These are phyloP conservation scores for Actinomucor elegans DNA, from an alignment of 371 early-diverging fungal species.

Conservation along the genomic window DNA sequence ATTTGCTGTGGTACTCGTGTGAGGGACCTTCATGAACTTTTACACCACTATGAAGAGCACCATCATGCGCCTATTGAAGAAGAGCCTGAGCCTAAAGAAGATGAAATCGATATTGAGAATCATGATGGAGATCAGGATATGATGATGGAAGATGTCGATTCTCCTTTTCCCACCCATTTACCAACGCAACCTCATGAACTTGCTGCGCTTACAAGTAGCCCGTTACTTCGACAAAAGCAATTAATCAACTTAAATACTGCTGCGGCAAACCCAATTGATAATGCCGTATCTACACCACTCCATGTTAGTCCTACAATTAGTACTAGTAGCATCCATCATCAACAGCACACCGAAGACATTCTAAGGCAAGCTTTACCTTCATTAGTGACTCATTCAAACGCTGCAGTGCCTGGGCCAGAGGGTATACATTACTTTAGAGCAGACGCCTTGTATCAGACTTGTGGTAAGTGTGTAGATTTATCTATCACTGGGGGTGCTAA, in stretches of 20 bases:
- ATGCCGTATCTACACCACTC: background rate
- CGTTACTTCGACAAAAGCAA: constrained; percentile 9
- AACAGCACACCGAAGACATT: constrained; percentile 23
- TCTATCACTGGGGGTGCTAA: background rate
- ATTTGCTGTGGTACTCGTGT: constrained; percentile 87
- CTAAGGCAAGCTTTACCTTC: constrained; percentile 19
- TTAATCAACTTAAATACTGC: background rate
- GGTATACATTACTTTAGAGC: constrained; percentile 18
- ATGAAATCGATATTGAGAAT: constrained; percentile 10
- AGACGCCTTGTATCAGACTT: constrained; percentile 29
- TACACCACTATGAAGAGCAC: constrained; percentile 91
- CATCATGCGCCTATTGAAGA: constrained; percentile 83
- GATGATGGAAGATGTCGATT: constrained; percentile 8
- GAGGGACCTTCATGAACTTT: constrained; percentile 83
- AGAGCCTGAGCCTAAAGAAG: constrained; percentile 45
- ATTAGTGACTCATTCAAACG: constrained; percentile 1
- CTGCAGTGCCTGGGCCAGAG: background rate
- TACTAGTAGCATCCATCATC: background rate
- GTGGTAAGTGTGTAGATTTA: constrained; percentile 8
- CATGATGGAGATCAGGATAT: constrained; percentile 13
- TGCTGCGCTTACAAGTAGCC: constrained; percentile 18
- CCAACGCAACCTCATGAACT: constrained; percentile 24
- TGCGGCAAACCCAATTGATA: background rate
- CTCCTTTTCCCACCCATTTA: constrained; percentile 8
- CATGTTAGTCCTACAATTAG: background rate